A percentile compares a stretch with the other conserved stretches of the same genome.
Evolutionary conservation across 2,329 filamentous ascomycete genomes (phyloP).

Genomic region (Alternaria atra): DNA sequence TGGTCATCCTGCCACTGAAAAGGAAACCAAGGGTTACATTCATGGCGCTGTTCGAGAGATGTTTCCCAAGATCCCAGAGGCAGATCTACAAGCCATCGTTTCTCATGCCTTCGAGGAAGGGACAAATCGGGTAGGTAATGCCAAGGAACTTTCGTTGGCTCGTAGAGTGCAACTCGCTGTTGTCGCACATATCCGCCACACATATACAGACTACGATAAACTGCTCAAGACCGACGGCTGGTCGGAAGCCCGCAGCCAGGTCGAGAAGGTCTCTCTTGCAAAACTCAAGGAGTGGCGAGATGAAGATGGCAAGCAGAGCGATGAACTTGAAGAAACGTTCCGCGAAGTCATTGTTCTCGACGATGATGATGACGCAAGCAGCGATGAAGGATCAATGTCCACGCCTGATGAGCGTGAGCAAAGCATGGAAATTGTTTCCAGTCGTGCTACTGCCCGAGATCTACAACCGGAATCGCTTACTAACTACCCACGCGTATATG

Average conservation of each 20-base stretch:
- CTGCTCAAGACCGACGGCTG: constrained; percentile 63
- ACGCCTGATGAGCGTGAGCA: constrained; percentile 39
- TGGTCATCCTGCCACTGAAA: constrained; percentile 37
- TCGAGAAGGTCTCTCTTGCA: constrained; percentile 64
- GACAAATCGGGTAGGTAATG: constrained; percentile 66
- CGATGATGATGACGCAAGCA: constrained; percentile 64
- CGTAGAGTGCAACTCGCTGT: constrained; percentile 69
- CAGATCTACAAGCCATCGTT: constrained; percentile 66
- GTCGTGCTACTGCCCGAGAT: constrained; percentile 44
- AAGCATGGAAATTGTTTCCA: constrained; percentile 46
- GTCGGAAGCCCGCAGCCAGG: constrained; percentile 62
- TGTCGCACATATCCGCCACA: constrained; percentile 69
- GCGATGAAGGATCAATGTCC: constrained; percentile 46
- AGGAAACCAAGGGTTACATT: constrained; percentile 65
- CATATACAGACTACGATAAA: constrained; percentile 69
- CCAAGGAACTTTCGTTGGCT: constrained; percentile 61
- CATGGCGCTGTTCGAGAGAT: constrained; percentile 67
- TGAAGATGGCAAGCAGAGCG: constrained; percentile 60
- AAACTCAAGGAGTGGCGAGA: constrained; percentile 71
- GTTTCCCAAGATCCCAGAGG: constrained; percentile 69
- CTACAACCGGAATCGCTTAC: constrained; percentile 36
- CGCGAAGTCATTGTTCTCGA: constrained; percentile 71
- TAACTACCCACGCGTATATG: constrained; percentile 23
- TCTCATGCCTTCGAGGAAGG: constrained; percentile 69
- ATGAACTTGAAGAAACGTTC: constrained; percentile 68